These are phyloP conservation scores for Apiotrichum siamense DNA, from an alignment of 1,284 basidiomycete species.

Conservation along the genomic window DNA sequence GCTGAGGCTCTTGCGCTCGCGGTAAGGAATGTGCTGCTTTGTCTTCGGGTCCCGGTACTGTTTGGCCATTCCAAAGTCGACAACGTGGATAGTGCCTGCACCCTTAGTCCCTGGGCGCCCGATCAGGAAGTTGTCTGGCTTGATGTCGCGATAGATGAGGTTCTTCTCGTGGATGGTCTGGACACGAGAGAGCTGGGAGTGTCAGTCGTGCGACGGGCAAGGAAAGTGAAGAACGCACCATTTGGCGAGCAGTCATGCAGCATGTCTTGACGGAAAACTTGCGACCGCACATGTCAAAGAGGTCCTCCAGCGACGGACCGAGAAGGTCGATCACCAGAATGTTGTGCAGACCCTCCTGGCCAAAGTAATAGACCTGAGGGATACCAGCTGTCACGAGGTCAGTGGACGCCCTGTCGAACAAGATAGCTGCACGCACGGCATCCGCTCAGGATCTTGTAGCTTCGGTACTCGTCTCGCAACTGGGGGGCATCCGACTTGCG, in stretches of 20 bases:
- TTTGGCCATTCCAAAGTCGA: constrained; percentile 98
- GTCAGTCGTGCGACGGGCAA: neutral
- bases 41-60: constrained; percentile 99
- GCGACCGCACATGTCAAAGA: constrained; percentile 99
- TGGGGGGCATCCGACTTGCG: constrained; percentile 95
- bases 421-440: constrained; percentile 65
- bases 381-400: constrained; percentile 61
- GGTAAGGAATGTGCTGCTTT: constrained; percentile 97
- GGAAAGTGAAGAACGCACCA: constrained; percentile 80
- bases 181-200: constrained; percentile 78
- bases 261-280: constrained; percentile 98
- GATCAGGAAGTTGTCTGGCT: constrained; percentile 94
- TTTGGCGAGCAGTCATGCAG: constrained; percentile 93
- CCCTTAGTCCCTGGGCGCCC: constrained; percentile 83
- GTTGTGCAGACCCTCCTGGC: constrained; percentile 95
- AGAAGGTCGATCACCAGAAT: constrained; percentile 93
- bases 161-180: constrained; percentile 97
- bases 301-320: constrained; percentile 88
- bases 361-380: constrained; percentile 95
- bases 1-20: constrained; percentile 99
- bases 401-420: constrained; percentile 1
- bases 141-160: constrained; percentile 95
- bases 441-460: constrained; percentile 89
- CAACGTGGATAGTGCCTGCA: constrained; percentile 83
- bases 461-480: constrained; percentile 91